These are phyloP conservation scores for Rhynchosporium secalis DNA, from an alignment of 2,329 filamentous ascomycete genomes.

Conservation along the genomic window DNA sequence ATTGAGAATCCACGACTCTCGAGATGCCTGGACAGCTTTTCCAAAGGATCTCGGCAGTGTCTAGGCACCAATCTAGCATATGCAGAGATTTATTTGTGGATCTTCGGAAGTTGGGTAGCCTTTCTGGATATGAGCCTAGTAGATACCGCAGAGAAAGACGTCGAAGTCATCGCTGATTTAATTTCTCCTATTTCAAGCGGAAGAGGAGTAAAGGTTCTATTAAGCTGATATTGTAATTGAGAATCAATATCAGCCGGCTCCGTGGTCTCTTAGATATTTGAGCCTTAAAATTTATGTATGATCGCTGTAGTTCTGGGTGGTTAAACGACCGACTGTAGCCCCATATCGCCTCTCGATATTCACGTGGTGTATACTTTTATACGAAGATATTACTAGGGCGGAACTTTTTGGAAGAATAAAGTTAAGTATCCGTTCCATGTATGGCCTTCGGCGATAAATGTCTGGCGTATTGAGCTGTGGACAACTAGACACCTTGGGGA, in stretches of 20 bases:
- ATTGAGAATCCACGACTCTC: constrained; percentile 41
- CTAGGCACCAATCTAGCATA: constrained; percentile 20
- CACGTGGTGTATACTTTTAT: constrained; percentile 3
- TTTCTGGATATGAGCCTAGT: constrained; percentile 17
- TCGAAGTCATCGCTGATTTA: constrained; percentile 18
- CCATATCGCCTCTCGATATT: background rate
- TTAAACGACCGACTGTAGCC: background rate
- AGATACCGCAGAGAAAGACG: constrained; percentile 11
- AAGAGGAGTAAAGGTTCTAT: constrained; percentile 11
- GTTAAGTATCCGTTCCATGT: too few species aligned
- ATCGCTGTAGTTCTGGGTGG: too few species aligned
- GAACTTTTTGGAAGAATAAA: too few species aligned
- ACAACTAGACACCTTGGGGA: too few species aligned
- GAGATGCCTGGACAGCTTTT: constrained; percentile 39
- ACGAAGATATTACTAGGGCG: background rate
- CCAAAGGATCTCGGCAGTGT: constrained; percentile 17
- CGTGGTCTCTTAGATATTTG: too few species aligned
- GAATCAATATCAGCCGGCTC: too few species aligned
- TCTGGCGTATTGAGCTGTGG: too few species aligned
- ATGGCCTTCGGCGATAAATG: too few species aligned
- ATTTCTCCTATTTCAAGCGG: constrained; percentile 14
- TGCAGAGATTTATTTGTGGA: constrained; percentile 19
- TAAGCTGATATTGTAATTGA: background rate
- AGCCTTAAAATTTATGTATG: too few species aligned
- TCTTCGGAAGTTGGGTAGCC: constrained; percentile 8